Conservation (phyloP, 768 basidiomycete species). For the Pisolithus albus region DNA sequence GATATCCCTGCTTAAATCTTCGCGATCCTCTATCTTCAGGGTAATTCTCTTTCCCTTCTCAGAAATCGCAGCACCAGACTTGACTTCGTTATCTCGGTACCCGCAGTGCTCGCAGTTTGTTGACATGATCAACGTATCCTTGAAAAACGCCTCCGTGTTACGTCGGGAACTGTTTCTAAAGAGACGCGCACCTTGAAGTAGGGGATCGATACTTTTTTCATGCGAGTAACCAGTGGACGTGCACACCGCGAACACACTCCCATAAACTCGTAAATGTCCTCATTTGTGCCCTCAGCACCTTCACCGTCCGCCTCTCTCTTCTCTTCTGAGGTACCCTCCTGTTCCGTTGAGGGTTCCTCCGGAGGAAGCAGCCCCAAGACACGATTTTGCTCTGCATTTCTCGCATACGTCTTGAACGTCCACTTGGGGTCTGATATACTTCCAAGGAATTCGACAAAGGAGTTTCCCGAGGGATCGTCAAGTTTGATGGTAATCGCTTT, state of each 20-base stretch:
- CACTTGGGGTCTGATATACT: slow-evolving; percentile 90
- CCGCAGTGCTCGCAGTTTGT: slow-evolving; percentile 95
- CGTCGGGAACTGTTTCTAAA: neutral
- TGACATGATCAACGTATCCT: slow-evolving; percentile 98
- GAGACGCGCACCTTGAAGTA: slow-evolving; percentile 76
- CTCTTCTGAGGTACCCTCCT: neutral
- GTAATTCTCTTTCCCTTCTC: slow-evolving; percentile 80
- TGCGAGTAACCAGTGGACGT: slow-evolving; percentile 72
- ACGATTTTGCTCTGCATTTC: slow-evolving; percentile 77
- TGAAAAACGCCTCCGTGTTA: neutral
- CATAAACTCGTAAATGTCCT: slow-evolving; percentile 86
- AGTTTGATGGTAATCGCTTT: slow-evolving; percentile 73
- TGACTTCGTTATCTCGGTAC: slow-evolving; percentile 97
- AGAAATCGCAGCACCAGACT: slow-evolving; percentile 87
- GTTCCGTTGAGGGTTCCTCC: slow-evolving; percentile 30
- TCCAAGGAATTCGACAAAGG: slow-evolving; percentile 88
- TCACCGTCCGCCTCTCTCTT: slow-evolving; percentile 10
- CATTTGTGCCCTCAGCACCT: slow-evolving; percentile 37
- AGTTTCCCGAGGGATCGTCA: slow-evolving; percentile 93
- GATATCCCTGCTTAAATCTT: slow-evolving; percentile 89
- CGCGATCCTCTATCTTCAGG: slow-evolving; percentile 84
- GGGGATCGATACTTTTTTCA: slow-evolving; percentile 96
- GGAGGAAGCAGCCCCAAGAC: slow-evolving; percentile 62
- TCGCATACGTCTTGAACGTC: slow-evolving; percentile 76
- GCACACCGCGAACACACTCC: slow-evolving; percentile 88